Base-by-base conservation (phyloP, 139 green algal species). In the Volvox africanus region DNA sequence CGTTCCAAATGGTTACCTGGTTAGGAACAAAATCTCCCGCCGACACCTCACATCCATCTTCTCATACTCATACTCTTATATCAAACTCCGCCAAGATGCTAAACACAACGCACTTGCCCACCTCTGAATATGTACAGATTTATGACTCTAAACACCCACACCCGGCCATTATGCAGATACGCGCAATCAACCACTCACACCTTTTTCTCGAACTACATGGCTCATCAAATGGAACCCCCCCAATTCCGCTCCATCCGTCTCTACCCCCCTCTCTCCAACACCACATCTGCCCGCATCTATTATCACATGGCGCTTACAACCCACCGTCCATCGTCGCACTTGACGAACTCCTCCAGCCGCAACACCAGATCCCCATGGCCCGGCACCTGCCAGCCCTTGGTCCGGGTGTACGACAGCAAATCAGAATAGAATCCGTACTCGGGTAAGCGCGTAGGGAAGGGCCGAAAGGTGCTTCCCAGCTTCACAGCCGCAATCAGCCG, bases 271-370 rank as follows among this genome's bases (percentile, higher is more conserved):
- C n/a, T 20, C 76, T 32, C 30, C 33, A 16, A 30, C 32, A 26
- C 32, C 32, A 18, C 76, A 24, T 35, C 5, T 82, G 20, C 76
- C 3, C 76, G 24, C 30, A 18, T 30, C 50, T 24, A 22, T 55
- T 9, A 55, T 55, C 44, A 14, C 55, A 35, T 65, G 18, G 33
- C 6, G 17, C 13, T 61, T 61, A 28, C 55, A 55, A 44, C 93
- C 0, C 84, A 95, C 92, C 92, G 83, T 32, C 94, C 94, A 65
- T 96, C 93, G 19, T 92, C 92, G 76, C 92, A 93, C 79, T 92
- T 88, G 19, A 93, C 90, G 69, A 82, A 96, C 92, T 96, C 94
- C 88, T 96, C 94, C 76, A 95, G 88, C 65, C 94, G 83, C 61
- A 93, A 33, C 33, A 73, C 88, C 44, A 93, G 82, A 85, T 96